Conservation (phyloP, 306 rosid species). For the Alnus rubra region DNA sequence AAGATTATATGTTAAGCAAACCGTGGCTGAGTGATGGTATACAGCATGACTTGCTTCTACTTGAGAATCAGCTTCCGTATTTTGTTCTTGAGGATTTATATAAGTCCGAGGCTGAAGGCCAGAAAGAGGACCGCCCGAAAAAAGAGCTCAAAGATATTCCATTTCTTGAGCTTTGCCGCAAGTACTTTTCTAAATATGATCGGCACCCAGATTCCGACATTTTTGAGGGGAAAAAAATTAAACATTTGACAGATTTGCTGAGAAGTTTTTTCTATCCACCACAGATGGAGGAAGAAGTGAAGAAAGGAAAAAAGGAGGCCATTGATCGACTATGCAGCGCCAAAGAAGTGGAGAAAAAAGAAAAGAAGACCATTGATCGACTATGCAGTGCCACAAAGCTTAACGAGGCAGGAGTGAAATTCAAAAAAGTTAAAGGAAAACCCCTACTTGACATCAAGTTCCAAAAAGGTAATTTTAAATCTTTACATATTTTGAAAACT, state of each 20-base stretch:
- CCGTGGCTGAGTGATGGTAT: constrained; percentile 46
- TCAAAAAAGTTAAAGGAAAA: neutral
- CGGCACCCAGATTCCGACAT: no score
- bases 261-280: constrained; percentile 22
- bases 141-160: no score
- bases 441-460: neutral
- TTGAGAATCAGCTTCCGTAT: constrained; percentile 63
- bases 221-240: neutral
- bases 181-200: no score
- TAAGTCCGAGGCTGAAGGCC: neutral
- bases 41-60: constrained; percentile 43
- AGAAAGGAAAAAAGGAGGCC: no score
- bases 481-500: no score
- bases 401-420: constrained; percentile 14
- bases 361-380: no score
- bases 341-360: neutral
- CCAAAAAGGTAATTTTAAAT: neutral
- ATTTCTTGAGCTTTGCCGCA: no score
- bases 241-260: constrained; percentile 1
- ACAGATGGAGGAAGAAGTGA: neutral
- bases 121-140: no score
- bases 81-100: constrained; percentile 37
- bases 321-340: no score
- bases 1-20: constrained; percentile 39
- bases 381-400: constrained; percentile 1